phyloP scores from a whole-genome alignment of 495 filamentous ascomycete species.

The Talaromyces liani region DNA sequence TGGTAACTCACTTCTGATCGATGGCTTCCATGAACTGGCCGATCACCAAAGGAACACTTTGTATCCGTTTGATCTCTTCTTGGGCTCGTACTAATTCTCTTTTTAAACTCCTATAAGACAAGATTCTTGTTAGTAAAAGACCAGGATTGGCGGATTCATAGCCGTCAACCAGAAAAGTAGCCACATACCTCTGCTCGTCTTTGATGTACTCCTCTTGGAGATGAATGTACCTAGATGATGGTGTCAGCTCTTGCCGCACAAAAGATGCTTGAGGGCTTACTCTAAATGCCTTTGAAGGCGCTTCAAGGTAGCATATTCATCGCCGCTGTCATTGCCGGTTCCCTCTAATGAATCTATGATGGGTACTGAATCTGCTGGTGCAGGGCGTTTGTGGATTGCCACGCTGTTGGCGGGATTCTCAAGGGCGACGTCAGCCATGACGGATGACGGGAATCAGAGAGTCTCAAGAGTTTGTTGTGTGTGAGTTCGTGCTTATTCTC shows the following conservation, averaged over 20 bases:
- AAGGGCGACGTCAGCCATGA: constrained; percentile 77
- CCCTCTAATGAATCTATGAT: constrained; percentile 87
- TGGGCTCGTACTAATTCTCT: constrained; percentile 94
- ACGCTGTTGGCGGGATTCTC: constrained; percentile 68
- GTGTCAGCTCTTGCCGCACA: constrained; percentile 21
- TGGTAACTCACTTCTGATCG: constrained; percentile 73
- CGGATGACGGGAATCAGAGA: constrained; percentile 18
- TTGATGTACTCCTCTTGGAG: constrained; percentile 99
- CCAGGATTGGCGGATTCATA: not conserved
- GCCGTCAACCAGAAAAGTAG: not conserved
- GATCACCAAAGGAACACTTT: constrained; percentile 95
- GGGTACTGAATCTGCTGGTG: constrained; percentile 71
- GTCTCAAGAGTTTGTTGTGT: constrained; percentile 4
- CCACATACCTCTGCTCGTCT: constrained; percentile 84
- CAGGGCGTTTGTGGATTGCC: constrained; percentile 68
- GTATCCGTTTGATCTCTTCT: constrained; percentile 99
- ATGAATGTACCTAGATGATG: constrained; percentile 71
- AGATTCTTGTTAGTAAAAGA: not conserved
- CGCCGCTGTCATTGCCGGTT: constrained; percentile 68
- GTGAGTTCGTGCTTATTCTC: not conserved
- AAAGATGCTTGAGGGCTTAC: constrained; percentile 37
- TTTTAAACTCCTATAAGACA: constrained; percentile 73
- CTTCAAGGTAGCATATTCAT: constrained; percentile 93
- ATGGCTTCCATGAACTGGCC: constrained; percentile 99
- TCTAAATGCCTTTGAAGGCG: constrained; percentile 93